Conservation (phyloP, 176 grass and related monocot genomes). For the Lolium perenne region DNA sequence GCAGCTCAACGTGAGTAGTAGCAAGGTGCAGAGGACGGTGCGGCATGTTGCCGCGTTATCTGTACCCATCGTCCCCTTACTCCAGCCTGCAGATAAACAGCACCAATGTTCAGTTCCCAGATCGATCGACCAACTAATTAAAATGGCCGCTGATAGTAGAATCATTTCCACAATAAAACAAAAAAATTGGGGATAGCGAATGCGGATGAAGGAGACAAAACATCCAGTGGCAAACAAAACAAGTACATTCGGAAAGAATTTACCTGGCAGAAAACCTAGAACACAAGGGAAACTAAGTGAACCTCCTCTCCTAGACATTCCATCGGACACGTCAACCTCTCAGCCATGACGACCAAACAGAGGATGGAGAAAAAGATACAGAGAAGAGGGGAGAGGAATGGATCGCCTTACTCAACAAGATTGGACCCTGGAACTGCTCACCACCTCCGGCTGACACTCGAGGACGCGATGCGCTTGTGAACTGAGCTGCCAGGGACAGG, state of each 20-base stretch:
- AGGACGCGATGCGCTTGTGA: neutral
- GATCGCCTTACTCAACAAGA: neutral
- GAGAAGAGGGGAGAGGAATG: neutral
- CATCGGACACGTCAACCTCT: conserved; percentile 20
- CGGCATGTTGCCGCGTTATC: neutral
- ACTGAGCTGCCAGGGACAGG: neutral
- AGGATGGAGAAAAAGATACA: neutral
- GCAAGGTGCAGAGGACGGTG: neutral
- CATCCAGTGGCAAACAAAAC: neutral
- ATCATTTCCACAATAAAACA: neutral
- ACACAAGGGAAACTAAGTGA: neutral
- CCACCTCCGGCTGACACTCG: conserved; percentile 2
- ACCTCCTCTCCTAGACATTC: neutral
- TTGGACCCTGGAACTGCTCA: neutral
- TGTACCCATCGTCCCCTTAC: neutral
- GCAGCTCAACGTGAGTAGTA: conserved; percentile 8
- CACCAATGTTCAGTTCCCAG: neutral
- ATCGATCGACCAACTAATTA: neutral
- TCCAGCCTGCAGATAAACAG: neutral
- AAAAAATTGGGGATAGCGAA: neutral
- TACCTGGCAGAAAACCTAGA: neutral
- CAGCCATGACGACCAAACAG: neutral
- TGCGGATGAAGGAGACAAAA: neutral
- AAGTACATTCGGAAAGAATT: neutral
- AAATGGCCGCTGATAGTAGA: neutral